Percentiles rank a stretch among this genome's conserved stretches.
Evolutionary conservation across 495 filamentous ascomycete genomes (phyloP).

Genomic region (Parathielavia hyrcaniae): DNA sequence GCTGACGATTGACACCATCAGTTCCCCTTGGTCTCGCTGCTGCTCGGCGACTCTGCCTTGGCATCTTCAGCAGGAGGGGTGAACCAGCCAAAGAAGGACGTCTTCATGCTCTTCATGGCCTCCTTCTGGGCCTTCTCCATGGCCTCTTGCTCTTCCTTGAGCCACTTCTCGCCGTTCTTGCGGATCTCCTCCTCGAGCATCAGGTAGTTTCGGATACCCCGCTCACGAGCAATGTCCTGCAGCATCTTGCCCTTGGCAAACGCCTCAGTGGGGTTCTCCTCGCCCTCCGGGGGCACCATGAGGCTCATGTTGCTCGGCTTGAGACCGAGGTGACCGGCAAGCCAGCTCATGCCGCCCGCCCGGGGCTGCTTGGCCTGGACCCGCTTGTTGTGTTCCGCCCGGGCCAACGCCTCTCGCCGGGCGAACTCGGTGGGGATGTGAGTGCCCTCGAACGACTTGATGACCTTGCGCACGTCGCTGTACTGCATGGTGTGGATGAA

Average conservation of each 20-base stretch:
- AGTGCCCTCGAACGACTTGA: slow-evolving; percentile 82
- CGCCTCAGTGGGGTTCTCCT: slow-evolving; percentile 62
- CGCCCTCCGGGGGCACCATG: slow-evolving; percentile 55
- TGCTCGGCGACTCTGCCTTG: slow-evolving; percentile 5
- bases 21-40: slow-evolving; percentile 14
- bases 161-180: slow-evolving; percentile 87
- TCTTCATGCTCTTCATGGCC: slow-evolving; percentile 74
- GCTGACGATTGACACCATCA: background rate
- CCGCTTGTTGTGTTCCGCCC: slow-evolving; percentile 71
- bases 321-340: slow-evolving; percentile 67
- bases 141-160: slow-evolving; percentile 80
- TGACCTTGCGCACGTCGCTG: slow-evolving; percentile 71
- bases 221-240: slow-evolving; percentile 84
- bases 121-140: slow-evolving; percentile 83
- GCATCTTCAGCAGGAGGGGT: slow-evolving; percentile 13
- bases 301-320: slow-evolving; percentile 53
- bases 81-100: slow-evolving; percentile 47
- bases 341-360: slow-evolving; percentile 50
- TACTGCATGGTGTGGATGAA: slow-evolving; percentile 92
- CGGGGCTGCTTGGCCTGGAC: slow-evolving; percentile 57
- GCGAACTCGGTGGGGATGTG: slow-evolving; percentile 85
- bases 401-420: slow-evolving; percentile 73
- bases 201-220: slow-evolving; percentile 84
- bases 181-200: slow-evolving; percentile 79
- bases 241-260: slow-evolving; percentile 89